Evolutionary conservation across 805 yeast species (phyloP), one percentile per base, ranked within the genome.

Genomic region (Blastobotrys americana): DNA sequence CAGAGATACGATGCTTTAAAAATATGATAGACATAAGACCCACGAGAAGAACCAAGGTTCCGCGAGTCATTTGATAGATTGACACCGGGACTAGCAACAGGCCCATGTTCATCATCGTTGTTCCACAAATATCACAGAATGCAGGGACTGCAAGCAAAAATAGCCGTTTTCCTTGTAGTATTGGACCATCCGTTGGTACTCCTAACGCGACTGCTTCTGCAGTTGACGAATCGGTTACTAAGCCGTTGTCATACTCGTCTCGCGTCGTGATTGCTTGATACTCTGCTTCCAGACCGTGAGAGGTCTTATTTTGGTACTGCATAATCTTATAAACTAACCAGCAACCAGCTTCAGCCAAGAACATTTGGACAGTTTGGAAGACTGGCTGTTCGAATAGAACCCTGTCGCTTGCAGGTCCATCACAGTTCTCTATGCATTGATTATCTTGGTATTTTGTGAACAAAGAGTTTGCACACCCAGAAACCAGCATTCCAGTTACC

Each of bases 51-150:
- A 84, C 84, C 35, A 83, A 66, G 0, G 87, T 76, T 2, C 94
- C 93, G 51, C 94, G 68, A n/a, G 83, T 79, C 94, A 84, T 84
- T 60, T 84, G 94, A 61, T 83, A 84, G 41, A 84, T 73, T 1
- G 88, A 81, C 5, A 84, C 93, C 0, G 93, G 90, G 1, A 80
- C 78, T 61, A 78, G 79, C 19, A 82, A 60, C 48, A 84, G 68
- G 0, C 93, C 93, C n/a, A 83, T 59, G 54, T 84, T 81, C 78
- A 84, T 72, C 51, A 84, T 63, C 0, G 93, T 84, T 1, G 94
- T 84, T 3, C 82, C 90, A 31, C 72, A 55, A 40, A 84, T 69
- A 60, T 84, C 94, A 62, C 88, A 82, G 5, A 73, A 57, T 1
- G 93, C 76, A 1, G 93, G 93, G 37, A 81, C 59, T 0, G 84